Evolutionary conservation across 2,329 filamentous ascomycete species (phyloP), one percentile per base, ranked within the genome.

Genomic region (Phyllachora maydis): DNA sequence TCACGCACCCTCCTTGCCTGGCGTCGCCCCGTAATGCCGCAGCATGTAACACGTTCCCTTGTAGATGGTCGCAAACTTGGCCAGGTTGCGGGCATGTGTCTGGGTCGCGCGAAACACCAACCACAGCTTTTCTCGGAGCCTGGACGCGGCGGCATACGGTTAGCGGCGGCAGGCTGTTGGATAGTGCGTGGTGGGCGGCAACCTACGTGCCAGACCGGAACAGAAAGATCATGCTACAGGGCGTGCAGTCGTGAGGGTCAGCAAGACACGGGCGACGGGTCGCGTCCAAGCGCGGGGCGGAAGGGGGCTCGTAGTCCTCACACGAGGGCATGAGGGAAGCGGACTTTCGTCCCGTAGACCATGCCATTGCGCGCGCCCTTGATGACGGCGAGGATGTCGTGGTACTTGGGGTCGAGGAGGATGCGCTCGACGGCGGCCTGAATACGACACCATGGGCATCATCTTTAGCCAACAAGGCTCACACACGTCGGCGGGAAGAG

Each of bases 331-430:
- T 98, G 88, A 33, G 88, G 88, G 54, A 98, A 95, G 33, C 88
- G 83, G 49, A 98, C 81, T 65, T 95, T 95, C 39, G 78, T 70
- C 30, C 88, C 88, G 52, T 98, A 98, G 32, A 98, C 81, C 34
- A 83, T 72, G 47, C 88, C 88, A 68, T 95, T 98, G 51, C 88
- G 81, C 35, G 88, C 76, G 39, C 71, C 81, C 63, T 98, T 98
- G 47, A 92, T 47, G 35, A 98, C 60, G 27, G 78, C 68, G 31
- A 98, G 65, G 26, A 82, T 46, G 39, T 88, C 79, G 39, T 88
- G 79, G 52, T 92, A 78, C 35, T 68, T 62, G 5, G 83, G 82
- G 45, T 95, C 70, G 31, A 88, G 65, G 35, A 83, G 58, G 27
- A 92, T 59, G 35, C 64, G 62, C 53, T 91, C 81, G 36, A 83